Evolutionary conservation across 345 rosid genomes (phyloP).

Genomic region (Limnanthes douglasii): DNA sequence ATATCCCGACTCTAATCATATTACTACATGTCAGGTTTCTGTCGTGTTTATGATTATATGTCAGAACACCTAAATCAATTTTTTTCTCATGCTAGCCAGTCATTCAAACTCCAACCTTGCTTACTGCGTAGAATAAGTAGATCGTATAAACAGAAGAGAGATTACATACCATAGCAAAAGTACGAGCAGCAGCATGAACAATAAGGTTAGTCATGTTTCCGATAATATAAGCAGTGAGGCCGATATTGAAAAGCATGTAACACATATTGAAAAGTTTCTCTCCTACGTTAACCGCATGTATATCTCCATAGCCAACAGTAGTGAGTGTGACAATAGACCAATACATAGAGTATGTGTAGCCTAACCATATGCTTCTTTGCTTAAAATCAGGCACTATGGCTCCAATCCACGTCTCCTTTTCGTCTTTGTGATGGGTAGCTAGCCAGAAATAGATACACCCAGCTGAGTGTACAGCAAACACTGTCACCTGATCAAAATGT

Average conservation of each 20-base stretch:
- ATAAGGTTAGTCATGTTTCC: conserved; percentile 93
- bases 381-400: conserved; percentile 33
- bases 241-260: conserved; percentile 87
- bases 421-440: conserved; percentile 31
- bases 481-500: conserved; percentile 43
- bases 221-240: conserved; percentile 72
- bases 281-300: conserved; percentile 49
- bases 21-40: no score
- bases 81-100: no score
- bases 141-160: neutral
- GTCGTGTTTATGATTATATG: no score
- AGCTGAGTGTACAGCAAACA: conserved; percentile 67
- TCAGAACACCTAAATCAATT: no score
- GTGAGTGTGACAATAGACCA: conserved; percentile 92
- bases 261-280: conserved; percentile 69
- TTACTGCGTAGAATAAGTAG: neutral
- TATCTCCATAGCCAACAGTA: conserved; percentile 85
- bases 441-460: conserved; percentile 78
- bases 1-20: no score
- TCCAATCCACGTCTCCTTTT: conserved; percentile 67
- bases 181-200: conserved; percentile 55
- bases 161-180: conserved; percentile 50
- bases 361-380: conserved; percentile 53
- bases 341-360: conserved; percentile 85
- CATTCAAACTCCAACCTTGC: no score